Evolutionary conservation across 1,139 yeast species (phyloP), one percentile per base, ranked within the genome.

Genomic region (Lodderomyces pseudojiufengensis): DNA sequence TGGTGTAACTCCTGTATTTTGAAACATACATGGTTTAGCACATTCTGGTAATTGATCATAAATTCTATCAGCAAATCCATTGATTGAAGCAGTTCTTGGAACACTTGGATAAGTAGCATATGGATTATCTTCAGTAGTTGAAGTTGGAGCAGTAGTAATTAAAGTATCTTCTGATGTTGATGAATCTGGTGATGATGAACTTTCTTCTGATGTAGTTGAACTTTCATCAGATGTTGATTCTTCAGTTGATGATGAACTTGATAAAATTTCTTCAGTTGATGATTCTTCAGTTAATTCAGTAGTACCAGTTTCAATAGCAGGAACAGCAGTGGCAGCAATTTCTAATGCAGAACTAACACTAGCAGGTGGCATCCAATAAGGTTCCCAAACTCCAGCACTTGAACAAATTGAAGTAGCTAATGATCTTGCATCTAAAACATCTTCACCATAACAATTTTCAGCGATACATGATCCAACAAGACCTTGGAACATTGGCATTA

Each of bases 331-430:
- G 22, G 53, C 63, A 26, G 70, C 72, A 28, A 67, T 34, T 4
- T 52, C 50, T 31, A 70, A 49, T 5, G 47, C 60, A 13, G 59
- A 42, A 4, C 65, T 55, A 23, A 65, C 57, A 9, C 70, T 54
- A 10, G 52, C 48, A 28, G 51, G 58, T 35, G 67, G 57, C 57
- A 62, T 58, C 73, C 73, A 69, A 39, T 42, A 54, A 31, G 57
- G 57, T 22, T 61, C 50, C 41, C 62, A 59, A 15, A 69, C 76
- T 35, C 76, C 76, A 22, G 63, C 76, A 11, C 45, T 44, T 31
- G 56, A 46, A 48, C 77, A 71, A 32, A 67, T 40, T 9, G 73
- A 65, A n/a, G 49, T 47, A 21, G 73, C 76, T 42, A 63, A 52
- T 22, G 59, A 47, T 12, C 74, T 66, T 32, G 71, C 72, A 20